Conservation (phyloP, 805 yeast species). For the Zygosaccharomyces pseudorouxii region DNA sequence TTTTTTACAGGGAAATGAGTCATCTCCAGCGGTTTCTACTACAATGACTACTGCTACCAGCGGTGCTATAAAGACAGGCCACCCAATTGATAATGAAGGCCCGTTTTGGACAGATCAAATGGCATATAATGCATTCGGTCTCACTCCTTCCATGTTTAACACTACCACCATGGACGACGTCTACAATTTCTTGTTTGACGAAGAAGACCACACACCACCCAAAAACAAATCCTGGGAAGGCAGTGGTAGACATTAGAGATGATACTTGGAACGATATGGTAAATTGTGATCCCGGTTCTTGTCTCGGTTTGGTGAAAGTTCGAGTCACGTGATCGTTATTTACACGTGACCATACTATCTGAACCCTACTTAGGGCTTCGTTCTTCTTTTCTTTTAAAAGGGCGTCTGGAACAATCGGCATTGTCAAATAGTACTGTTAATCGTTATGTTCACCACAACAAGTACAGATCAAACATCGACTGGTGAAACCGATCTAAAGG, state of each 20-base stretch:
- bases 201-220: constrained; percentile 13
- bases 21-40: neutral
- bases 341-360: neutral
- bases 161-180: constrained; percentile 35
- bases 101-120: constrained; percentile 19
- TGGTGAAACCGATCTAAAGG: too few species aligned
- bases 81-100: constrained; percentile 3
- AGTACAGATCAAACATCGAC: neutral
- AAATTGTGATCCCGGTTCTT: neutral
- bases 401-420: neutral
- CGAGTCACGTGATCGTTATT: too few species aligned
- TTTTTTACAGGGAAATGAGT: constrained; percentile 4
- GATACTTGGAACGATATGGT: neutral
- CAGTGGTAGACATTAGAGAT: neutral
- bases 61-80: neutral
- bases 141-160: constrained; percentile 23
- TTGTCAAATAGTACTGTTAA: neutral
- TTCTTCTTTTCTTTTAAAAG: neutral
- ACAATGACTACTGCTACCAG: neutral
- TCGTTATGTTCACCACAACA: neutral
- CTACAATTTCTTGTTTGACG: constrained; percentile 29
- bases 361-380: neutral
- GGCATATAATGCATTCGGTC: constrained; percentile 18
- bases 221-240: neutral
- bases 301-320: neutral